Evolutionary conservation across 1,284 basidiomycete species (phyloP).

Genomic region (Ganoderma resinaceum): DNA sequence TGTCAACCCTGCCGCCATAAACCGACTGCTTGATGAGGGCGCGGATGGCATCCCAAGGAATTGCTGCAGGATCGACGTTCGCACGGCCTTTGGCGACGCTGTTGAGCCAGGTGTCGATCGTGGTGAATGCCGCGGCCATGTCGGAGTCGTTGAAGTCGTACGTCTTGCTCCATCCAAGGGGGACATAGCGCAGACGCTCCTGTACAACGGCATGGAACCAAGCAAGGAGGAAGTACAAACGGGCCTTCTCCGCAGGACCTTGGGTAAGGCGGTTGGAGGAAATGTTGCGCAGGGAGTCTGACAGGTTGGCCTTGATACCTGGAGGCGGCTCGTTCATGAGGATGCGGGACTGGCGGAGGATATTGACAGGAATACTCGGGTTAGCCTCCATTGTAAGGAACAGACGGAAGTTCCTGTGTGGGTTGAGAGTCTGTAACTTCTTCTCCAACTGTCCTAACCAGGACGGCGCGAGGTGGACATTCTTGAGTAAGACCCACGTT

Average conservation of each 20-base stretch:
- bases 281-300: constrained; percentile 89
- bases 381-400: constrained; percentile 98
- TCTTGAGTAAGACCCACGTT: constrained; percentile 94
- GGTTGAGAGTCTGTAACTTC: constrained; percentile 91
- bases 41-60: constrained; percentile 93
- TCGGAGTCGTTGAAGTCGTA: constrained; percentile 99
- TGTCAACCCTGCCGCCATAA: constrained; percentile 93
- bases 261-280: constrained; percentile 70
- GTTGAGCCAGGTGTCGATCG: constrained; percentile 90
- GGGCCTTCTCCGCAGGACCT: constrained; percentile 91
- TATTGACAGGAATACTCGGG: constrained; percentile 92
- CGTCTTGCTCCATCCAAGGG: constrained; percentile 93
- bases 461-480: constrained; percentile 92
- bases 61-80: constrained; percentile 88
- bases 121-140: constrained; percentile 90
- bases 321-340: constrained; percentile 98
- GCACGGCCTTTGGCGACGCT: constrained; percentile 84
- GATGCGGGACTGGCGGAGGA: constrained; percentile 92
- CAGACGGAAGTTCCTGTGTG: constrained; percentile 89
- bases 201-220: constrained; percentile 99
- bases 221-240: constrained; percentile 93
- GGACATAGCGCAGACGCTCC: constrained; percentile 93
- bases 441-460: constrained; percentile 97
- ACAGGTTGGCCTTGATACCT: constrained; percentile 92
- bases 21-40: constrained; percentile 94